Evolutionary conservation across 1,284 basidiomycete genomes (phyloP).

Genomic region (Sphaerobolus stellatus): DNA sequence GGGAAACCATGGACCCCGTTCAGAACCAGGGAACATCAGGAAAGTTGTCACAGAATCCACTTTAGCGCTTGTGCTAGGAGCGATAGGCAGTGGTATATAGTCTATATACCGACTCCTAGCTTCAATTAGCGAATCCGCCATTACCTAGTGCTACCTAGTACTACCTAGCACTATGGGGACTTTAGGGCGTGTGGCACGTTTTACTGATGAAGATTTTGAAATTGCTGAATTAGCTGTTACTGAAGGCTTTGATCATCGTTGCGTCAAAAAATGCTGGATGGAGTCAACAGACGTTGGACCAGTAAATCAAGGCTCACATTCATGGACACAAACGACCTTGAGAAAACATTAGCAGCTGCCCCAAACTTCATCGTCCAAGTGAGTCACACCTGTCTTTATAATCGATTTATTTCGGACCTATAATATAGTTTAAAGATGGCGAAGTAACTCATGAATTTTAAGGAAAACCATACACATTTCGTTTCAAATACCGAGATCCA

Average conservation of each 20-base stretch:
- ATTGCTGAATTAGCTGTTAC: not conserved
- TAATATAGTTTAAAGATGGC: not conserved
- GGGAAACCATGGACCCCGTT: not conserved
- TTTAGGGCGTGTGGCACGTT: too few relatives aligned
- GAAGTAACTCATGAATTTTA: not conserved
- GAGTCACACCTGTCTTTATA: not conserved
- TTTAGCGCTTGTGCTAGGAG: too few relatives aligned
- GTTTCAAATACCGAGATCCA: not conserved
- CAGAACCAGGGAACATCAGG: too few relatives aligned
- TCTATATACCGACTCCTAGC: too few relatives aligned
- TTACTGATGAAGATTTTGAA: not conserved
- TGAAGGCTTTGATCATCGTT: not conserved
- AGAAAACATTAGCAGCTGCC: not conserved
- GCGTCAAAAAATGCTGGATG: not conserved
- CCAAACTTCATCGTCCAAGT: not conserved
- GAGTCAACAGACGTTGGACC: not conserved
- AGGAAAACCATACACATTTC: not conserved
- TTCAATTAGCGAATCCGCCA: too few relatives aligned
- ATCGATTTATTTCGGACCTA: not conserved
- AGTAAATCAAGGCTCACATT: not conserved
- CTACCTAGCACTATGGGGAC: too few relatives aligned
- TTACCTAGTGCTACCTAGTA: too few relatives aligned
- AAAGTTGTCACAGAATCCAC: too few relatives aligned
- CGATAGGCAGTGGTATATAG: too few relatives aligned
- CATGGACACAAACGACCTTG: not conserved